Conservation (phyloP, 768 basidiomycete genomes). For the Collybia nuda region DNA sequence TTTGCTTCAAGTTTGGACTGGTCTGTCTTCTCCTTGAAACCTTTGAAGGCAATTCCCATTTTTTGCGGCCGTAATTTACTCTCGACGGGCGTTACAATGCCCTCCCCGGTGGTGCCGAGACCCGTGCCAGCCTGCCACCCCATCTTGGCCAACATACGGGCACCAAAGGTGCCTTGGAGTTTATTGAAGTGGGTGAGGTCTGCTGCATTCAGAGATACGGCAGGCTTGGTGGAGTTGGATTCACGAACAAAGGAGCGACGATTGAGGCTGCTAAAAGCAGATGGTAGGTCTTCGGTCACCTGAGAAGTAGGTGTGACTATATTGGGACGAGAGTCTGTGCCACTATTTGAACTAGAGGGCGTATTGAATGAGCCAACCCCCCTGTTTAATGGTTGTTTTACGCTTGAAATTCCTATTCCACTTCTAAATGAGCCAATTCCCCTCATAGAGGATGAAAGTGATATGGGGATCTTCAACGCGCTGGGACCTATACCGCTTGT, state of each 20-base stretch:
- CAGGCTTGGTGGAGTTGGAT: conserved; percentile 43
- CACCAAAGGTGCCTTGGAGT: conserved; percentile 76
- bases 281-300: conserved; percentile 31
- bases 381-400: background rate
- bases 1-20: conserved; percentile 81
- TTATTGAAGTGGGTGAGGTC: conserved; percentile 86
- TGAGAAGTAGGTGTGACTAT: conserved; percentile 17
- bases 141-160: conserved; percentile 91
- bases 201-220: conserved; percentile 52
- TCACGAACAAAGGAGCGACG: conserved; percentile 53
- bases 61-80: conserved; percentile 81
- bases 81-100: conserved; percentile 88
- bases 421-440: conserved; percentile 35
- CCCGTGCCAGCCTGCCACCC: conserved; percentile 89
- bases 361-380: background rate
- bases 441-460: conserved; percentile 7
- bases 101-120: conserved; percentile 71
- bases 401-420: conserved; percentile 37
- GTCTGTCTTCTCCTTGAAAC: conserved; percentile 86
- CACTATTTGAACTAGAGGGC: conserved; percentile 19
- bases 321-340: conserved; percentile 24
- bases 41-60: conserved; percentile 85
- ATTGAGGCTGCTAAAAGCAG: conserved; percentile 36
- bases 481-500: conserved; percentile 45
- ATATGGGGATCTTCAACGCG: conserved; percentile 6